A percentile compares a stretch with the other conserved stretches of the same genome.
phyloP scores from a whole-genome alignment of 495 filamentous ascomycete genomes.

The Elasticomyces elasticus region DNA sequence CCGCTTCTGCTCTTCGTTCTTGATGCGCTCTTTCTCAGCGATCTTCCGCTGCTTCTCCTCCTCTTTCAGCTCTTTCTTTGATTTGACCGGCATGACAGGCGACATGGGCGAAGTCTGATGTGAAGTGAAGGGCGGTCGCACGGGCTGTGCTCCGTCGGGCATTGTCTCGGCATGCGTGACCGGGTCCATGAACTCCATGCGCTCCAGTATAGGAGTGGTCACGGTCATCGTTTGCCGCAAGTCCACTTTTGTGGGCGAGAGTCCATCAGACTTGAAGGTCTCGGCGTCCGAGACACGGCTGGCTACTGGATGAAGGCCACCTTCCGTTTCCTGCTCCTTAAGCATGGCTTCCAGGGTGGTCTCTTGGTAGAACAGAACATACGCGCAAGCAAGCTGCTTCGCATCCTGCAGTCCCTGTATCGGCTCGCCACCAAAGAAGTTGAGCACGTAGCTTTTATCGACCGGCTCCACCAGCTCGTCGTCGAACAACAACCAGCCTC shows the following conservation, averaged over 20 bases:
- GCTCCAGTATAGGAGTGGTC: constrained; percentile 36
- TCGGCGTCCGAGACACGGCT: constrained; percentile 8
- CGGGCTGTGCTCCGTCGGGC: constrained; percentile 36
- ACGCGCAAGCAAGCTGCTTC: constrained; percentile 80
- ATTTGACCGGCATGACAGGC: constrained; percentile 14
- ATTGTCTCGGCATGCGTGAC: constrained; percentile 54
- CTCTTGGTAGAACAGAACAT: constrained; percentile 96
- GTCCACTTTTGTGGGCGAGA: constrained; percentile 4
- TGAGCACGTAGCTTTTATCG: constrained; percentile 90
- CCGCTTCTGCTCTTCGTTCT: constrained; percentile 52
- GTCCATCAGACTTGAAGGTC: neutral
- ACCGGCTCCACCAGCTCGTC: constrained; percentile 98
- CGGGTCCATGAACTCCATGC: constrained; percentile 42
- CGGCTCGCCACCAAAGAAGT: constrained; percentile 85
- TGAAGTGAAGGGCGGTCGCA: constrained; percentile 2
- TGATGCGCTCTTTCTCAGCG: constrained; percentile 45
- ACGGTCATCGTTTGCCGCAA: constrained; percentile 39
- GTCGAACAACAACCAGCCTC: constrained; percentile 92
- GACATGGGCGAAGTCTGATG: constrained; percentile 14
- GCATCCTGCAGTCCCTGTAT: constrained; percentile 19
- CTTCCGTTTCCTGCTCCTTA: constrained; percentile 73
- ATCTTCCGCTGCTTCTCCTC: constrained; percentile 33
- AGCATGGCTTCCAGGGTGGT: constrained; percentile 83
- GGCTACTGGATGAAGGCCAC: constrained; percentile 30
- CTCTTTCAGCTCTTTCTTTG: constrained; percentile 50